Conservation (phyloP, 2,329 filamentous ascomycete species). For the Colletotrichum theobromicola region DNA sequence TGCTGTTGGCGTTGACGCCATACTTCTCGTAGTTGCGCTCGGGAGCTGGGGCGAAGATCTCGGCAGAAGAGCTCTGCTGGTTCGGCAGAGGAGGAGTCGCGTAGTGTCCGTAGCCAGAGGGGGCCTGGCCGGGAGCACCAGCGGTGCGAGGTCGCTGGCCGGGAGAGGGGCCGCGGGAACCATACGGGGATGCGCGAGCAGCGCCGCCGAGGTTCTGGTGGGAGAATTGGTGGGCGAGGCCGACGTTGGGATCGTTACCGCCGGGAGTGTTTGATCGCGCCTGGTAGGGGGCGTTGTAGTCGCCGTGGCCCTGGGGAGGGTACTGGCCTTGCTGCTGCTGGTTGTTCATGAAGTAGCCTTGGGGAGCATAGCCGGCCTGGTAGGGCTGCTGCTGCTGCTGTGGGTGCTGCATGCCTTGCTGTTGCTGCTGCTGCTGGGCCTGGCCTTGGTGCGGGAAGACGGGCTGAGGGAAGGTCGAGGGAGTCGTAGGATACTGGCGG, state of each 20-base stretch:
- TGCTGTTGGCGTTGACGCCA: slow-evolving; percentile 67
- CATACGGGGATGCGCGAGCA: slow-evolving; percentile 73
- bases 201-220: slow-evolving; percentile 88
- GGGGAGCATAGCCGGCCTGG: slow-evolving; percentile 46
- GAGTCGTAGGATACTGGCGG: slow-evolving; percentile 83
- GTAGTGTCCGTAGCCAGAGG: slow-evolving; percentile 69
- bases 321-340: slow-evolving; percentile 55
- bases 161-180: slow-evolving; percentile 70
- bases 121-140: slow-evolving; percentile 67
- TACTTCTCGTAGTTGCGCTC: slow-evolving; percentile 88
- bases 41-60: slow-evolving; percentile 79
- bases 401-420: slow-evolving; percentile 31
- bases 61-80: slow-evolving; percentile 60
- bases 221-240: slow-evolving; percentile 93
- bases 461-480: slow-evolving; percentile 94
- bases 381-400: slow-evolving; percentile 49
- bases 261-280: slow-evolving; percentile 62
- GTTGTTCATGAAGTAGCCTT: slow-evolving; percentile 67
- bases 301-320: slow-evolving; percentile 42
- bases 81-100: slow-evolving; percentile 71
- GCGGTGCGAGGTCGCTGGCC: slow-evolving; percentile 84
- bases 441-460: slow-evolving; percentile 58
- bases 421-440: slow-evolving; percentile 46
- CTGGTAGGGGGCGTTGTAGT: slow-evolving; percentile 54
- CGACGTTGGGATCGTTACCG: slow-evolving; percentile 84